phyloP scores from a whole-genome alignment of 352 stramenopile genomes.

The Phytopythium litorale region DNA sequence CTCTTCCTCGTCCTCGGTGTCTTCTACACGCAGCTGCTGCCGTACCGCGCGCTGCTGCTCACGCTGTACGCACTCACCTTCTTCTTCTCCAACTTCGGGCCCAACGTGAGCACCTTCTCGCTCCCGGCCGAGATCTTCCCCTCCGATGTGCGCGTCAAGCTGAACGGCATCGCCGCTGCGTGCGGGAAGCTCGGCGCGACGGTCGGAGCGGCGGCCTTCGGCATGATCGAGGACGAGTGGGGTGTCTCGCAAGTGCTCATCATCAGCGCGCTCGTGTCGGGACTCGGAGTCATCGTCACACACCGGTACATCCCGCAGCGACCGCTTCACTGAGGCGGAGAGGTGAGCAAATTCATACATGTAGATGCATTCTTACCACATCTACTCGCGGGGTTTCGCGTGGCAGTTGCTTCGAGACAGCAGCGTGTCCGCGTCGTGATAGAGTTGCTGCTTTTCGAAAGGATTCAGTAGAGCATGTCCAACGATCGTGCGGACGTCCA shows the following conservation, averaged over 20 bases:
- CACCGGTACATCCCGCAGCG: constrained; percentile 57
- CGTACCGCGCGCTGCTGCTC: constrained; percentile 40
- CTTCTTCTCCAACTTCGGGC: constrained; percentile 89
- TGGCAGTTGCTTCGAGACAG: neutral
- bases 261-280: constrained; percentile 51
- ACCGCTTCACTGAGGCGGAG: constrained; percentile 22
- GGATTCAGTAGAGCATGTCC: neutral
- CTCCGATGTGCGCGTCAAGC: constrained; percentile 63
- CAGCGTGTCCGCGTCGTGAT: no score
- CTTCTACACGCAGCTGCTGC: constrained; percentile 48
- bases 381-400: no score
- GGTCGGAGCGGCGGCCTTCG: constrained; percentile 55
- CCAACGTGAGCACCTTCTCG: constrained; percentile 86
- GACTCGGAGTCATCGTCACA: constrained; percentile 58
- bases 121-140: constrained; percentile 79
- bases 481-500: neutral
- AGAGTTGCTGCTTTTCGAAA: neutral
- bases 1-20: constrained; percentile 59
- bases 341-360: neutral
- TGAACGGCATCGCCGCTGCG: constrained; percentile 78
- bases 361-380: neutral
- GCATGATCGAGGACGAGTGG: constrained; percentile 51
- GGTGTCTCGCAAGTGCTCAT: constrained; percentile 58
- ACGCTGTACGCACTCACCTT: constrained; percentile 78
- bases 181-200: constrained; percentile 72